These are phyloP conservation scores for Pyrenula aspistea DNA, from an alignment of 495 filamentous ascomycete genomes.

Conservation along the genomic window DNA sequence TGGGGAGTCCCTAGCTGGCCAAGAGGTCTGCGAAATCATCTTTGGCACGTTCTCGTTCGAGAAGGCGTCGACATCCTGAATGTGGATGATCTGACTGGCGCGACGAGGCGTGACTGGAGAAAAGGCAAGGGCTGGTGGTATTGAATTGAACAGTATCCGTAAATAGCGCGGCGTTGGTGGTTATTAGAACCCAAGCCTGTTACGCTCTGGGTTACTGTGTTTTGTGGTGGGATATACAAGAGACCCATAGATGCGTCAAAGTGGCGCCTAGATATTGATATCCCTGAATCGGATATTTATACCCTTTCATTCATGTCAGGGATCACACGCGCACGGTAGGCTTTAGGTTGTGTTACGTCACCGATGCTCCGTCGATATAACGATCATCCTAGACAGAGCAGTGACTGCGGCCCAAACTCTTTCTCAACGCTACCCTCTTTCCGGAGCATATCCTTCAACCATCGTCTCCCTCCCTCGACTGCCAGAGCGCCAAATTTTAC, in stretches of 20 bases:
- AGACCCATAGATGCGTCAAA: too few species aligned
- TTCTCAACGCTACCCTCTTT: slow-evolving; percentile 44
- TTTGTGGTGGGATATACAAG: too few species aligned
- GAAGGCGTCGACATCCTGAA: slow-evolving; percentile 64
- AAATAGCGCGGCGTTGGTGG: not conserved
- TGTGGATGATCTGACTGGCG: slow-evolving; percentile 51
- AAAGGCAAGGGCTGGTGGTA: slow-evolving; percentile 28
- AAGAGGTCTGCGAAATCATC: slow-evolving; percentile 52
- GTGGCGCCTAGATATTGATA: too few species aligned
- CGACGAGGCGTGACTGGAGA: slow-evolving; percentile 33
- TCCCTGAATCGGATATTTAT: too few species aligned
- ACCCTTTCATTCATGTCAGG: too few species aligned
- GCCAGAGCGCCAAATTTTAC: slow-evolving; percentile 69
- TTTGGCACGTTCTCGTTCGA: slow-evolving; percentile 60
- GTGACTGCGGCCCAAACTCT: slow-evolving; percentile 50
- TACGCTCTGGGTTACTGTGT: too few species aligned
- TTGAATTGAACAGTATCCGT: slow-evolving; percentile 1
- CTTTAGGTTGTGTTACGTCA: not conserved
- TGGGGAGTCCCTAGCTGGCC: slow-evolving; percentile 77
- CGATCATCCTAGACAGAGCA: slow-evolving; percentile 41
- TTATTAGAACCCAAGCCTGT: too few species aligned
- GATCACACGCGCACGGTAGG: too few species aligned
- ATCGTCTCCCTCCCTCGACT: slow-evolving; percentile 49
- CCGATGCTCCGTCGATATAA: not conserved
- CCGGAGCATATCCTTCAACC: slow-evolving; percentile 44